Percentiles rank a stretch among this genome's conserved stretches.
phyloP scores from a whole-genome alignment of 2,329 filamentous ascomycete species.

The Alternaria sp. region DNA sequence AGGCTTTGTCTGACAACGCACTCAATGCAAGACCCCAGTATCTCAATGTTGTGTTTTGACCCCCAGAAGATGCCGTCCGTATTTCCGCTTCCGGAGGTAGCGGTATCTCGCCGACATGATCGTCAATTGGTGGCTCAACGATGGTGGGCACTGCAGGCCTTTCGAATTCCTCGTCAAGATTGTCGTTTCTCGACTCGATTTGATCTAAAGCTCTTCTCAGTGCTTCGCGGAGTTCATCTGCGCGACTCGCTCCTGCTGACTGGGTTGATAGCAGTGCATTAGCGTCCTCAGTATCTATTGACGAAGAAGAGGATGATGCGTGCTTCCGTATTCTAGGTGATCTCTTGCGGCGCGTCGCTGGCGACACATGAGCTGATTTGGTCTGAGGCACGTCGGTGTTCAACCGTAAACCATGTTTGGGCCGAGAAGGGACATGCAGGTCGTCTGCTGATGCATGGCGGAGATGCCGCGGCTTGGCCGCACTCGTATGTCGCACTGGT shows the following conservation, averaged over 20 bases:
- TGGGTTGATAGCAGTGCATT: conserved; percentile 12
- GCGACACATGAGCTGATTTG: conserved; percentile 31
- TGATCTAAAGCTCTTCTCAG: conserved; percentile 21
- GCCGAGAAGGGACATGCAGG: background rate
- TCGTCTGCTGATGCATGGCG: conserved; percentile 20
- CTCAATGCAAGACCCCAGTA: conserved; percentile 31
- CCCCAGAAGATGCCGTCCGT: conserved; percentile 12
- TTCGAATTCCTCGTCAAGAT: background rate
- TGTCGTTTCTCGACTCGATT: background rate
- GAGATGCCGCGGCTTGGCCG: background rate
- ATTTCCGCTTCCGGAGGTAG: conserved; percentile 32
- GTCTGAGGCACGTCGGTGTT: conserved; percentile 27
- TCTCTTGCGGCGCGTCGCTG: conserved; percentile 20
- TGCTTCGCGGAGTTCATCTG: conserved; percentile 27
- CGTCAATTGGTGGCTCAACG: conserved; percentile 16
- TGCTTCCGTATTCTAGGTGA: conserved; percentile 15
- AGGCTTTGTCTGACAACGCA: conserved; percentile 25
- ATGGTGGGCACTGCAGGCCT: conserved; percentile 16
- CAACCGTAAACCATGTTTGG: conserved; percentile 21
- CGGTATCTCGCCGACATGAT: conserved; percentile 26
- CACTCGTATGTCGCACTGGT: background rate
- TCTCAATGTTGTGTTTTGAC: conserved; percentile 17
- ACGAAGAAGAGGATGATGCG: conserved; percentile 16
- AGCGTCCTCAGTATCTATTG: conserved; percentile 6
- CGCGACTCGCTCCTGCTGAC: conserved; percentile 25